Evolutionary conservation across 78 protist species (phyloP).

Genomic region (Dictyostelium brefeldianum): DNA sequence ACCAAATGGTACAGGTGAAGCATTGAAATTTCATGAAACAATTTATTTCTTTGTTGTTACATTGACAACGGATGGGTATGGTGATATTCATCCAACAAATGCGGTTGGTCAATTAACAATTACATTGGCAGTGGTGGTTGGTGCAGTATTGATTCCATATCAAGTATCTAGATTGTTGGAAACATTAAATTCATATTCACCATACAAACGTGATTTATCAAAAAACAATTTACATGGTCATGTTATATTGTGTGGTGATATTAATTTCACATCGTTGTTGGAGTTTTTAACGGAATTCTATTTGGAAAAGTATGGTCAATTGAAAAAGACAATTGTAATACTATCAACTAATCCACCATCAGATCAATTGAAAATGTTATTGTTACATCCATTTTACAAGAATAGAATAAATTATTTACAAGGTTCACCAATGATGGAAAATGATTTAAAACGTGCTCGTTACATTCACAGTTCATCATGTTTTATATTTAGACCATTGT

Average conservation of each 20-base stretch:
- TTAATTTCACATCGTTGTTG: slow-evolving; percentile 68
- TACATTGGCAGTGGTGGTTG: slow-evolving; percentile 42
- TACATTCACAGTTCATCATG: slow-evolving; percentile 38
- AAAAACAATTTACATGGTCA: slow-evolving; percentile 70
- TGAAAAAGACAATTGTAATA: slow-evolving; percentile 69
- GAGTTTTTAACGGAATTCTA: slow-evolving; percentile 77
- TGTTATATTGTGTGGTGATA: slow-evolving; percentile 74
- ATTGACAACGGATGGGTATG: slow-evolving; percentile 77
- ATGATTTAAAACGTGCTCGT: slow-evolving; percentile 58
- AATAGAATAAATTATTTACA: slow-evolving; percentile 60
- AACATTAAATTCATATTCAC: slow-evolving; percentile 65
- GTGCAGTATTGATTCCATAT: slow-evolving; percentile 79
- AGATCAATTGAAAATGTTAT: slow-evolving; percentile 59
- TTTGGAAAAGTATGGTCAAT: slow-evolving; percentile 70
- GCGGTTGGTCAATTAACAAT: slow-evolving; percentile 72
- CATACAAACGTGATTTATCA: slow-evolving; percentile 74
- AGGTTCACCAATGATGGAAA: slow-evolving; percentile 69
- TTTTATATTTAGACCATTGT: slow-evolving; percentile 69
- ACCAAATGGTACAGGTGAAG: not conserved
- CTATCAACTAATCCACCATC: slow-evolving; percentile 56
- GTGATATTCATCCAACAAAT: slow-evolving; percentile 80
- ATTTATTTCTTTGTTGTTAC: slow-evolving; percentile 78
- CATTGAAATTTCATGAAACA: slow-evolving; percentile 55
- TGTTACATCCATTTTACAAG: slow-evolving; percentile 73
- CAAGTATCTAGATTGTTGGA: slow-evolving; percentile 74